Conservation (phyloP, 139 green algal species). For the Chlamydomonas incerta region DNA sequence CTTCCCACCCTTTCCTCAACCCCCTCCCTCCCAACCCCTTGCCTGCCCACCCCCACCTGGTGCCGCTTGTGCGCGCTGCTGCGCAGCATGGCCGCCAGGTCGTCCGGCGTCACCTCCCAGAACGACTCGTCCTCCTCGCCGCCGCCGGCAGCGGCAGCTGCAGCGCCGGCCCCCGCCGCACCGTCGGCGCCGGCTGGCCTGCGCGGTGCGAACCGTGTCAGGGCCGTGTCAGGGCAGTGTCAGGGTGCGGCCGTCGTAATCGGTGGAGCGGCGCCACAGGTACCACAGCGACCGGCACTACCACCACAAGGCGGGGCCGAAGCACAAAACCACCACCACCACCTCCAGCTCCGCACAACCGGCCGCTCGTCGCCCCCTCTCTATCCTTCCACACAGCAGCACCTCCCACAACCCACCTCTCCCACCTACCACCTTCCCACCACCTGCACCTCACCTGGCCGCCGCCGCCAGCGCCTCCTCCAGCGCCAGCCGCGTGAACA, state of each 20-base stretch:
- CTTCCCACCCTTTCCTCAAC: not conserved
- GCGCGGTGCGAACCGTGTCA: no score
- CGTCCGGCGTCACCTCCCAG: slow-evolving; percentile 35
- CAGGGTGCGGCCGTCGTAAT: no score
- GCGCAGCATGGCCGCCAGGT: slow-evolving; percentile 7
- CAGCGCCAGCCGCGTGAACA: slow-evolving; percentile 28
- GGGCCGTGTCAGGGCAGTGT: no score
- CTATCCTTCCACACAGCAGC: no score
- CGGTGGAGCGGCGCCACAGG: no score
- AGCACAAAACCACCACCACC: no score
- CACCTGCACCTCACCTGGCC: not conserved
- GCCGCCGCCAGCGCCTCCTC: slow-evolving; percentile 13
- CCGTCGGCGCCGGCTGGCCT: no score
- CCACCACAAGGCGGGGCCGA: no score
- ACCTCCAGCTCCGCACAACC: no score
- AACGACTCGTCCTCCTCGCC: slow-evolving; percentile 23
- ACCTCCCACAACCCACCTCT: not conserved
- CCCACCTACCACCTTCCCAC: not conserved
- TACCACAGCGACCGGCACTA: no score
- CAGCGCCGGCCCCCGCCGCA: no score
- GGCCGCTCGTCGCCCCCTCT: no score
- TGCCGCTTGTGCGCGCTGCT: not conserved
- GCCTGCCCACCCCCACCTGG: not conserved
- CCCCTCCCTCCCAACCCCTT: not conserved
- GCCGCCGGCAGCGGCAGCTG: not conserved